These are phyloP conservation scores for Yamadazyma endophytica DNA, from an alignment of 805 yeast genomes.

Conservation along the genomic window DNA sequence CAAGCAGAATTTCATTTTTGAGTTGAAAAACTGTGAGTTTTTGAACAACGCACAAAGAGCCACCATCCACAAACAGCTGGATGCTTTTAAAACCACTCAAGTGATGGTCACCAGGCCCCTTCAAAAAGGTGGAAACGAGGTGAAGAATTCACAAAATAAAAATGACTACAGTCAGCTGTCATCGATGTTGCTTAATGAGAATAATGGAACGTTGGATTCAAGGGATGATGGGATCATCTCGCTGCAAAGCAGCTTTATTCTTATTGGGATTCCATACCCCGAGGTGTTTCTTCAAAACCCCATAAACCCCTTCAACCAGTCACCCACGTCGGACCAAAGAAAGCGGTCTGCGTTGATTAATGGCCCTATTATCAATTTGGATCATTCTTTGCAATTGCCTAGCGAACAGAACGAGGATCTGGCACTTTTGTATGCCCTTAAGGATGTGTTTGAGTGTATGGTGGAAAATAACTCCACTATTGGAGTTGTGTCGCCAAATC, in stretches of 20 bases:
- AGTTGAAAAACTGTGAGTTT: slow-evolving; percentile 22
- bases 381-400: slow-evolving; percentile 53
- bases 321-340: slow-evolving; percentile 60
- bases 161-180: slow-evolving; percentile 31
- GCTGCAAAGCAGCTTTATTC: slow-evolving; percentile 26
- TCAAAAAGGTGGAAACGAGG: slow-evolving; percentile 8
- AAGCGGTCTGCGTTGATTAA: slow-evolving; percentile 71
- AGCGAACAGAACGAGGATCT: slow-evolving; percentile 25
- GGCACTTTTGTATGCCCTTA: slow-evolving; percentile 53
- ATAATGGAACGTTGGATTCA: not conserved
- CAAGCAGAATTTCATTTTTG: slow-evolving; percentile 9
- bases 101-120: slow-evolving; percentile 36
- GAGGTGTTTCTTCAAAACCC: slow-evolving; percentile 30
- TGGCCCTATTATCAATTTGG: slow-evolving; percentile 85
- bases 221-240: slow-evolving; percentile 21
- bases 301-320: slow-evolving; percentile 35
- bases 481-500: slow-evolving; percentile 83
- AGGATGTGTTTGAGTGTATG: slow-evolving; percentile 83
- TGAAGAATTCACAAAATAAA: slow-evolving; percentile 4
- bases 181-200: slow-evolving; percentile 22
- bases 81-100: slow-evolving; percentile 25
- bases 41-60: slow-evolving; percentile 31
- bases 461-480: slow-evolving; percentile 61
- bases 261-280: slow-evolving; percentile 40
- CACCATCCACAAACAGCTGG: slow-evolving; percentile 21